Percentiles rank a stretch among this genome's conserved stretches.
phyloP scores from a whole-genome alignment of 345 rosid genomes.

The Pugionium cornutum region DNA sequence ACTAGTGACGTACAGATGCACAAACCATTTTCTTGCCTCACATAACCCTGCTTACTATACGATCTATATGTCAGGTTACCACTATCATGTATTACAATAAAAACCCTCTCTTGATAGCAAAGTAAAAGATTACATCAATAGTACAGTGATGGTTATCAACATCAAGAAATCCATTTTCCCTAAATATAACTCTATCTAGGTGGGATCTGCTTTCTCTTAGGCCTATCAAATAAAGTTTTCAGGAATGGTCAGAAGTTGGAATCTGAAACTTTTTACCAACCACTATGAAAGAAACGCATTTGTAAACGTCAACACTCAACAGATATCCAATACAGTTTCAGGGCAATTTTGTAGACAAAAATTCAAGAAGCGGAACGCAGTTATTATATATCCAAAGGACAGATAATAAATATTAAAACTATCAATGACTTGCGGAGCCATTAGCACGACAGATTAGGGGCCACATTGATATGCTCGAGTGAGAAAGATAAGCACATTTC shows the following conservation, averaged over 20 bases:
- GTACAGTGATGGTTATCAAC: conserved; percentile 3
- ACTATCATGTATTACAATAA: conserved; percentile 7
- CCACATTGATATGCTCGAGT: conserved; percentile 9
- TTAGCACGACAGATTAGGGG: conserved; percentile 9
- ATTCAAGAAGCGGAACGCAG: background rate
- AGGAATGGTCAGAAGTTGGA: conserved; percentile 6
- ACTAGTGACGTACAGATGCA: conserved; percentile 22
- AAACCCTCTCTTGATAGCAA: conserved; percentile 7
- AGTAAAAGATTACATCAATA: conserved; percentile 10
- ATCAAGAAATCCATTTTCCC: background rate
- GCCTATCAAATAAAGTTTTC: background rate
- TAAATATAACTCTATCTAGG: conserved; percentile 2
- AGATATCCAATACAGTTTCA: background rate
- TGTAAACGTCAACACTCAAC: conserved; percentile 9
- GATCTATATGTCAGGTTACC: conserved; percentile 11
- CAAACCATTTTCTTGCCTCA: conserved; percentile 14
- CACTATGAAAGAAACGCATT: conserved; percentile 19
- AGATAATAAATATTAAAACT: background rate
- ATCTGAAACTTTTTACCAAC: conserved; percentile 12
- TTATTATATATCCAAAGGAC: background rate
- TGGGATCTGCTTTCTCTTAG: conserved; percentile 18
- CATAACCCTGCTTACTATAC: conserved; percentile 13
- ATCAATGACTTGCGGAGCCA: background rate
- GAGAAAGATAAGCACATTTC: background rate
- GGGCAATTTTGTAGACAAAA: background rate